Base-by-base conservation (phyloP, 2,329 filamentous ascomycete species). In the Fusarium sp. region DNA sequence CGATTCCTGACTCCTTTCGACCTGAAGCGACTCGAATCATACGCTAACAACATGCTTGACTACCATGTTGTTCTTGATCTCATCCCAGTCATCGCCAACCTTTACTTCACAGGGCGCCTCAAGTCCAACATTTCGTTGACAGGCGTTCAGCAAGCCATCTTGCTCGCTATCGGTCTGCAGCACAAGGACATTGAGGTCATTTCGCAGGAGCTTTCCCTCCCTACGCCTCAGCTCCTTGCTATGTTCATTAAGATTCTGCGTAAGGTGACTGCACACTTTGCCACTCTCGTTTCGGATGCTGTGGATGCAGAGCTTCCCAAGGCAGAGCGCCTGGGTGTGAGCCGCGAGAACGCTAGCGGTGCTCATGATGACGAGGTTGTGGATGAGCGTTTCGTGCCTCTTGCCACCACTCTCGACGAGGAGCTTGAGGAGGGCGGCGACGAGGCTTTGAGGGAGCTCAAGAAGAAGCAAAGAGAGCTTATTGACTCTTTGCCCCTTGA, bases 171-270 rank as follows among this genome's bases (percentile, higher is more conserved):
- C 47, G 96, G 97, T 21, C 83, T 98, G 62, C 97, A 99, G 80
- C 89, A 92, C 71, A 98, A 98, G 83, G 91, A 92, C 39, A 84
- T 99, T 28, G 93, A 96, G 15, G 87, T 88, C 14, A 82, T 98
- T 10, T 91, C 94, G 65, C 89, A 91, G 67, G 96, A 99, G 76
- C 81, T 97, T 5, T 87, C 86, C 9, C 82, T 98, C 7, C 89
- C 88, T 1, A 87, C 89, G 4, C 91, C 90, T 44, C 96, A 98
- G 81, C 84, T 98, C 5, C 85, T 99, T 66, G 94, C 95, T 64
- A 97, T 98, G 92, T 98, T 99, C 80, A 93, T 97, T 79, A 99
- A 99, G 84, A 92, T 97, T 64, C 87, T 98, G 62, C 89, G 94
- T 70, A 98, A 98, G 83, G 87, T 97, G 39, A 92, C 92, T 4